A percentile compares a stretch with the other conserved stretches of the same genome.
Conservation (phyloP, 2,329 filamentous ascomycete genomes). For the Fusarium falciforme region DNA sequence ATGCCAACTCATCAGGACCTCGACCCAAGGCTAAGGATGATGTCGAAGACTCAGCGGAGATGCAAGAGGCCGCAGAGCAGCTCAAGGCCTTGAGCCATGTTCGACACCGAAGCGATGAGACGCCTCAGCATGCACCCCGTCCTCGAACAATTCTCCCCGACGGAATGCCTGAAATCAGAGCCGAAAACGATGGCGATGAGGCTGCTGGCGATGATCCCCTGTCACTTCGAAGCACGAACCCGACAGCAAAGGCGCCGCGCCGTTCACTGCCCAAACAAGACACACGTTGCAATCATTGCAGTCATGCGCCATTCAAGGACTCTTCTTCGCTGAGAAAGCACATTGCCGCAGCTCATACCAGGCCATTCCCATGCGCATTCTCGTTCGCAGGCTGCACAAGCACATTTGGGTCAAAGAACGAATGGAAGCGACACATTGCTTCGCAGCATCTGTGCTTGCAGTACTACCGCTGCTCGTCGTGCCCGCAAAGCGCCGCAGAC, state of each 20-base stretch:
- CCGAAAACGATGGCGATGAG: slow-evolving; percentile 53
- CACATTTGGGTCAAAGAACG: slow-evolving; percentile 92
- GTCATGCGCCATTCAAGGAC: slow-evolving; percentile 74
- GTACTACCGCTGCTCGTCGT: slow-evolving; percentile 73
- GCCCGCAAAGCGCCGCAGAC: slow-evolving; percentile 64
- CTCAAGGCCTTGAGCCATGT: slow-evolving; percentile 74
- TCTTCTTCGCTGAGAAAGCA: slow-evolving; percentile 74
- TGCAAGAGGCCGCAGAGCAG: slow-evolving; percentile 76
- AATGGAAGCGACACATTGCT: slow-evolving; percentile 95
- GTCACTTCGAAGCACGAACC: slow-evolving; percentile 38
- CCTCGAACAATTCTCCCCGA: slow-evolving; percentile 55
- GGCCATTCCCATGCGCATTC: slow-evolving; percentile 87
- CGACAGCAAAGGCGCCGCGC: slow-evolving; percentile 54
- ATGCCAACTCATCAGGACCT: slow-evolving; percentile 28
- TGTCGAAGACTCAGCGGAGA: slow-evolving; percentile 72
- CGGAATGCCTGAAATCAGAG: slow-evolving; percentile 48
- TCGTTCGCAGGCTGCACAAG: slow-evolving; percentile 84
- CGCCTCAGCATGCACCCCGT: slow-evolving; percentile 41
- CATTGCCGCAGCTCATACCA: slow-evolving; percentile 74
- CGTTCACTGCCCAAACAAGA: slow-evolving; percentile 69
- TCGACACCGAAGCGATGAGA: slow-evolving; percentile 64
- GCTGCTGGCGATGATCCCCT: slow-evolving; percentile 42
- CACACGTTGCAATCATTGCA: slow-evolving; percentile 70
- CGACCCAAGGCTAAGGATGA: slow-evolving; percentile 50
- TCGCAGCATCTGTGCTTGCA: slow-evolving; percentile 85